phyloP scores from a whole-genome alignment of 2,329 filamentous ascomycete species.

The Hyphodiscus sp. region DNA sequence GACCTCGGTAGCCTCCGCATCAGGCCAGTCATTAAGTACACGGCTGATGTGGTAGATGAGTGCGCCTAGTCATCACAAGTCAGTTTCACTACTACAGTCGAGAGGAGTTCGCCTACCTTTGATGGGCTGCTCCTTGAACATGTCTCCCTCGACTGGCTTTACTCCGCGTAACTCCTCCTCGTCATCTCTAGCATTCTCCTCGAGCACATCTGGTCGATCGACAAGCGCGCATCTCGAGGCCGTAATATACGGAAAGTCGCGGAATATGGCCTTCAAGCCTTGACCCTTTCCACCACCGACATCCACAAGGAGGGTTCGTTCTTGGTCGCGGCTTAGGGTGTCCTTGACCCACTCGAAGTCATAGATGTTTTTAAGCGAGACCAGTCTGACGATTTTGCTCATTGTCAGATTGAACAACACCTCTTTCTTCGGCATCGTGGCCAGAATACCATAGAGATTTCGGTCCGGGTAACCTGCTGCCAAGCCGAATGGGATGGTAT shows the following conservation, averaged over 20 bases:
- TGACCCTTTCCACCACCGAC: background rate
- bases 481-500: background rate
- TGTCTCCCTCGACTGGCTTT: background rate
- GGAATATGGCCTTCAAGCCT: background rate
- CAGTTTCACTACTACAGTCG: background rate
- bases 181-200: background rate
- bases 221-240: background rate
- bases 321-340: too few relatives aligned
- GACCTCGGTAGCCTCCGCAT: background rate
- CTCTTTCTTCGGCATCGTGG: background rate
- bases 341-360: background rate
- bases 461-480: background rate
- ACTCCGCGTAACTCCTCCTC: background rate
- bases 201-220: background rate
- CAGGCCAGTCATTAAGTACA: conserved; percentile 1
- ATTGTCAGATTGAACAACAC: background rate
- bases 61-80: background rate
- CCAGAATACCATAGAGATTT: background rate
- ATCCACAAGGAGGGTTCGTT: background rate
- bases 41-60: conserved; percentile 1
- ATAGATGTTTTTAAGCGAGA: background rate
- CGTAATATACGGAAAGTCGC: background rate
- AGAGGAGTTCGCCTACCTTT: background rate
- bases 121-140: background rate
- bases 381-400: background rate